Evolutionary conservation across 441 rosid genomes (phyloP).

Genomic region (Gossypium schwendimanii): DNA sequence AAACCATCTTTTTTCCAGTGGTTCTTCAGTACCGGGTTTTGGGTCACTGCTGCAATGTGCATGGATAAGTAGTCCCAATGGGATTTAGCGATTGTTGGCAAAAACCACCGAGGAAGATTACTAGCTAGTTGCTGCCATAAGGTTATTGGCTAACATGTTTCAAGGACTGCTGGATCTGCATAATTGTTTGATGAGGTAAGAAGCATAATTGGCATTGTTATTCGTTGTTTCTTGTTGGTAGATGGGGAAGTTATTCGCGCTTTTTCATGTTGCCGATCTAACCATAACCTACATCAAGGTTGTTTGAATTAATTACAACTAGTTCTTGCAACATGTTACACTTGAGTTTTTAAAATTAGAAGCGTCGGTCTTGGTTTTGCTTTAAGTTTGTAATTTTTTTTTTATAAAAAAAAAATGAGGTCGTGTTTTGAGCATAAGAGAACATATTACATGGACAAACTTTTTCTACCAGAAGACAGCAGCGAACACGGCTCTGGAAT

Average conservation of each 20-base stretch:
- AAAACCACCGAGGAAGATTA: background rate
- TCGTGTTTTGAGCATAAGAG: too few relatives aligned
- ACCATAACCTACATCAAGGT: background rate
- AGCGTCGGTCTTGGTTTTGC: too few relatives aligned
- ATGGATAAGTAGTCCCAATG: background rate
- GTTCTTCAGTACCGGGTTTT: background rate
- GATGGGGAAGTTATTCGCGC: background rate
- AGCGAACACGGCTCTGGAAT: too few relatives aligned
- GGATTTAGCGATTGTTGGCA: background rate
- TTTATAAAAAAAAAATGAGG: too few relatives aligned
- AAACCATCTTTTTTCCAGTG: background rate
- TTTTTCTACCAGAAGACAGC: too few relatives aligned
- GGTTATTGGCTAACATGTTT: background rate
- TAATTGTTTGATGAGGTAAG: background rate
- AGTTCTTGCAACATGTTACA: too few relatives aligned
- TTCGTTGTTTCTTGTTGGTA: background rate
- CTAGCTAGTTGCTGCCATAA: background rate
- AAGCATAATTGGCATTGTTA: background rate
- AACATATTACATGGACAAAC: too few relatives aligned
- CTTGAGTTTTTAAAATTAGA: too few relatives aligned
- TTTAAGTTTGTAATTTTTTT: too few relatives aligned
- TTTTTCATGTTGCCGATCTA: background rate
- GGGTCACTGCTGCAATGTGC: background rate
- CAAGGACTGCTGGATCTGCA: background rate
- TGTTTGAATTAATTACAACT: background rate